Conservation (phyloP, 2,329 filamentous ascomycete genomes). For the Aspergillus ruber region DNA sequence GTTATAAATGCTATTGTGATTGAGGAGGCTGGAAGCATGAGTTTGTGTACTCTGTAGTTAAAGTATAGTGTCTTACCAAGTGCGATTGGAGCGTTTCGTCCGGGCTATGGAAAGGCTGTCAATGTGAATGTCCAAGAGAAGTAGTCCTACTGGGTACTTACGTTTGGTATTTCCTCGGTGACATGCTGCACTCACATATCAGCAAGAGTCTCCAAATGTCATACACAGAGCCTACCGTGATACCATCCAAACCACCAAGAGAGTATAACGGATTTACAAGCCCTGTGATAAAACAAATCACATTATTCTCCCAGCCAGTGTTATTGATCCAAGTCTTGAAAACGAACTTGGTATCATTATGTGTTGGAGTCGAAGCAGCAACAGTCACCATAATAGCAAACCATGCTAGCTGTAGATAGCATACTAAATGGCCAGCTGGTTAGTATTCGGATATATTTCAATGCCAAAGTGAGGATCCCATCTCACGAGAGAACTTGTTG, state of each 20-base stretch:
- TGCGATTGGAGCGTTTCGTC: slow-evolving; percentile 25
- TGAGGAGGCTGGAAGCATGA: slow-evolving; percentile 33
- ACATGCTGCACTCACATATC: slow-evolving; percentile 32
- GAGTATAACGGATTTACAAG: slow-evolving; percentile 45
- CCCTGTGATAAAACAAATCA: slow-evolving; percentile 47
- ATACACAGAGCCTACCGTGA: slow-evolving; percentile 22
- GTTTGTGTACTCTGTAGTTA: background rate
- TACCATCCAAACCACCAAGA: slow-evolving; percentile 44
- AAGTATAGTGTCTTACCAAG: slow-evolving; percentile 16
- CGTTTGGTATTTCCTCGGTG: slow-evolving; percentile 48
- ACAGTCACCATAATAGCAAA: slow-evolving; percentile 45
- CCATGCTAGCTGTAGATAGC: slow-evolving; percentile 45
- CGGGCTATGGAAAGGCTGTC: slow-evolving; percentile 14
- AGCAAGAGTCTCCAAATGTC: background rate
- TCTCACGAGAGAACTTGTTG: slow-evolving; percentile 39
- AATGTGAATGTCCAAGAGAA: background rate
- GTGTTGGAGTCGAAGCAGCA: slow-evolving; percentile 40
- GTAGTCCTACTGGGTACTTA: slow-evolving; percentile 19
- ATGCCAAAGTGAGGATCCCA: background rate
- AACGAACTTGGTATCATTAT: slow-evolving; percentile 45
- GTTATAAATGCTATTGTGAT: slow-evolving; percentile 47
- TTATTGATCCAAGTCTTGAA: slow-evolving; percentile 49
- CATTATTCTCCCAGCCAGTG: slow-evolving; percentile 47
- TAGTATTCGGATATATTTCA: background rate
- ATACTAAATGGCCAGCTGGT: slow-evolving; percentile 16